These are phyloP conservation scores for Fusarium robinianum DNA, from an alignment of 2,329 filamentous ascomycete genomes.

Conservation along the genomic window DNA sequence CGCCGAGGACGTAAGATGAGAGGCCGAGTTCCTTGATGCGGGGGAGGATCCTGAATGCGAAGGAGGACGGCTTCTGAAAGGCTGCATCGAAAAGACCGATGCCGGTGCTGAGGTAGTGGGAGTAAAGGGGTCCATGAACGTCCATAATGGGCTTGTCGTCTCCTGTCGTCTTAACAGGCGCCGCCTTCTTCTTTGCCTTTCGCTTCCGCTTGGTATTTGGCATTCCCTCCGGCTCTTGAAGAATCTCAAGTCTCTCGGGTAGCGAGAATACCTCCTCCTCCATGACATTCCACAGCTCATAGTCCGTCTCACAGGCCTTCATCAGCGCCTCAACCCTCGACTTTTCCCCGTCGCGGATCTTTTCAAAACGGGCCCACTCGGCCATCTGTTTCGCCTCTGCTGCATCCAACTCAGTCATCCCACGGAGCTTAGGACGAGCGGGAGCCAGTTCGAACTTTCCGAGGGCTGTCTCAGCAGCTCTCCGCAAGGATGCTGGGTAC, in stretches of 20 bases:
- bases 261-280: slow-evolving; percentile 69
- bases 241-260: slow-evolving; percentile 59
- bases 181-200: slow-evolving; percentile 18
- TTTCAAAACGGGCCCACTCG: slow-evolving; percentile 44
- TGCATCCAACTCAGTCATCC: slow-evolving; percentile 39
- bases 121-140: slow-evolving; percentile 67
- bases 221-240: slow-evolving; percentile 27
- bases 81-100: slow-evolving; percentile 60
- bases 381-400: slow-evolving; percentile 41
- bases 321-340: slow-evolving; percentile 59
- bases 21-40: slow-evolving; percentile 70
- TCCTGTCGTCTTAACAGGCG: slow-evolving; percentile 10
- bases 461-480: slow-evolving; percentile 46
- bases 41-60: slow-evolving; percentile 66
- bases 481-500: slow-evolving; percentile 47
- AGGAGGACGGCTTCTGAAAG: slow-evolving; percentile 62
- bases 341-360: slow-evolving; percentile 51
- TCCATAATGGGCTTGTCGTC: slow-evolving; percentile 51
- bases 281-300: slow-evolving; percentile 68
- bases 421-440: slow-evolving; percentile 28
- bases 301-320: slow-evolving; percentile 60
- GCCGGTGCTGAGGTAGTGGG: slow-evolving; percentile 62
- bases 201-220: slow-evolving; percentile 5
- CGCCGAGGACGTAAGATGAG: slow-evolving; percentile 72
- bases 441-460: slow-evolving; percentile 45